These are phyloP conservation scores for Cordyceps cateniannulata DNA, from an alignment of 2,329 filamentous ascomycete species.

Conservation along the genomic window DNA sequence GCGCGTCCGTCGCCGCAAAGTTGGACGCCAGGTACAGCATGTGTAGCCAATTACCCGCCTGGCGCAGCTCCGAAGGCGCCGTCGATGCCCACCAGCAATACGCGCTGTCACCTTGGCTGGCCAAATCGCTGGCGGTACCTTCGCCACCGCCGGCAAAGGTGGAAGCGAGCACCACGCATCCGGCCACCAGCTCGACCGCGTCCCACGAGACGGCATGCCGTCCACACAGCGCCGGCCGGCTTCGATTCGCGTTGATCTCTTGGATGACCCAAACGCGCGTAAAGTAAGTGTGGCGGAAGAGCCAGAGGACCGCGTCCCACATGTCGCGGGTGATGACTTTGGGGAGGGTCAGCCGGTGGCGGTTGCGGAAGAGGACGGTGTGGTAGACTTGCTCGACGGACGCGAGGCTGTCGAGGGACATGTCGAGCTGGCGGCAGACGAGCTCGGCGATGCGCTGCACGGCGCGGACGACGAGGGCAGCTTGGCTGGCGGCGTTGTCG, in stretches of 20 bases:
- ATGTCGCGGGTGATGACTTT: not conserved
- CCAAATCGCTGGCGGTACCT: conserved; percentile 9
- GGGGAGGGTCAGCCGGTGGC: not conserved
- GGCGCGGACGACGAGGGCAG: not conserved
- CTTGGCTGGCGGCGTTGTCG: not conserved
- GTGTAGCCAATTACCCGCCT: conserved; percentile 21
- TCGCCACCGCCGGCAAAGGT: conserved; percentile 19
- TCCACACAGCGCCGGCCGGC: conserved; percentile 18
- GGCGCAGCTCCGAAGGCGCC: conserved; percentile 19
- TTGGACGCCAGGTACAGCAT: conserved; percentile 21
- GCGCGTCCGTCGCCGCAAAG: conserved; percentile 11
- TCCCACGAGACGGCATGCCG: conserved; percentile 19
- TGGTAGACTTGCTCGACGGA: not conserved
- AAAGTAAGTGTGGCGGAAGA: conserved; percentile 5
- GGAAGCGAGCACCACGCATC: conserved; percentile 21
- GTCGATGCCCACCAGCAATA: conserved; percentile 22
- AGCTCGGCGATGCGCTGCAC: not conserved
- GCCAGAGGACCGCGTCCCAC: not conserved
- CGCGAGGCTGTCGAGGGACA: not conserved
- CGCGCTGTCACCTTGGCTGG: conserved; percentile 14
- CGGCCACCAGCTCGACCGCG: conserved; percentile 20
- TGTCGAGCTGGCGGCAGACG: not conserved
- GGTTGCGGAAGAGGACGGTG: not conserved
- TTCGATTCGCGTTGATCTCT: conserved; percentile 16
- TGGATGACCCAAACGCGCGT: conserved; percentile 11